A percentile compares a stretch with the other conserved stretches of the same genome.
Conservation (phyloP, 1,284 basidiomycete genomes). For the Phellopilus nigrolimitatus region DNA sequence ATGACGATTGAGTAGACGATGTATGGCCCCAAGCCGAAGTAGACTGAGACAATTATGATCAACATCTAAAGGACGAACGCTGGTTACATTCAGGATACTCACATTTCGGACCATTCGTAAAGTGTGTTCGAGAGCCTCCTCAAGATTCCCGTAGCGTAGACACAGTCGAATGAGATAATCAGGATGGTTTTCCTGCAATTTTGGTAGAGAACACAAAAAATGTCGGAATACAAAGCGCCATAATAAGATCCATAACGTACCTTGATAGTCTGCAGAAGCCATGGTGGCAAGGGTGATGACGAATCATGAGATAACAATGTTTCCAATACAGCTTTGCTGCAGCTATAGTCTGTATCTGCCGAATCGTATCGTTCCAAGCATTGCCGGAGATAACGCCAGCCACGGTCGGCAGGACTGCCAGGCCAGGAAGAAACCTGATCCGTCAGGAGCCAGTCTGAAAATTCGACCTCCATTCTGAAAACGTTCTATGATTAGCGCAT, state of each 20-base stretch:
- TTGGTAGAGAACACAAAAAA: constrained; percentile 10
- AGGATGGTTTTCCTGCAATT: constrained; percentile 58
- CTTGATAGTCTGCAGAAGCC: constrained; percentile 74
- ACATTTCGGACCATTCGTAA: constrained; percentile 70
- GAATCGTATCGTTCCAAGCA: constrained; percentile 76
- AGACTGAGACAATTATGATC: constrained; percentile 38
- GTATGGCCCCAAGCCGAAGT: constrained; percentile 54
- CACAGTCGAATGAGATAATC: constrained; percentile 74
- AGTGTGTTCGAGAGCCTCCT: constrained; percentile 71
- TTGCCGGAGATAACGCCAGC: constrained; percentile 84
- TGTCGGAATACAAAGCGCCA: constrained; percentile 4
- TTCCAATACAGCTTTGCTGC: constrained; percentile 74
- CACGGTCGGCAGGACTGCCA: constrained; percentile 75
- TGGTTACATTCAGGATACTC: constrained; percentile 24
- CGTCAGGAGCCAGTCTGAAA: constrained; percentile 75
- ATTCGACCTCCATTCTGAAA: constrained; percentile 51
- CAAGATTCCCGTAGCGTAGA: constrained; percentile 76
- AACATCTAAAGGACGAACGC: constrained; percentile 17
- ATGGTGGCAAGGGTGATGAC: constrained; percentile 66
- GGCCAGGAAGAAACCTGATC: constrained; percentile 81
- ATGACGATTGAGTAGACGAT: constrained; percentile 49
- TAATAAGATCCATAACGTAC: constrained; percentile 34
- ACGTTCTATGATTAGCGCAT: constrained; percentile 18
- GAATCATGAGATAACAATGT: constrained; percentile 66
- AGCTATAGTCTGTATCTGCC: constrained; percentile 66